These are phyloP conservation scores for Fusarium incarnatum DNA, from an alignment of 2,329 filamentous ascomycete genomes.

Conservation along the genomic window DNA sequence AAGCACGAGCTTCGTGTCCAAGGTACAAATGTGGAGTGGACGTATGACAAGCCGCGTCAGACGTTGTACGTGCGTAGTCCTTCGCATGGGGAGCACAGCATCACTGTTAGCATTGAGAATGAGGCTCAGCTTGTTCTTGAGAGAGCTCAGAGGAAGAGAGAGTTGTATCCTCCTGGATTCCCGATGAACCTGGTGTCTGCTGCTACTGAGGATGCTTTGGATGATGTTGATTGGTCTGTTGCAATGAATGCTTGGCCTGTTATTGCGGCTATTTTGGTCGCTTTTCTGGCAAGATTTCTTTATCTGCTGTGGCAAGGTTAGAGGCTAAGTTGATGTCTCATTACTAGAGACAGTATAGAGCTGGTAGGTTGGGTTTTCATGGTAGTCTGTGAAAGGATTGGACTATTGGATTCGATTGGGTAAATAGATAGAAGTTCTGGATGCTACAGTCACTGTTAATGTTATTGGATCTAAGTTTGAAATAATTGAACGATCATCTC, in stretches of 20 bases:
- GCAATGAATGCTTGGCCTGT: conserved; percentile 6
- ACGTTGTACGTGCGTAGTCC: conserved; percentile 47
- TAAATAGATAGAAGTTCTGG: neutral
- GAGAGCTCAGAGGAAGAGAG: conserved; percentile 16
- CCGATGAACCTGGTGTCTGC: conserved; percentile 29
- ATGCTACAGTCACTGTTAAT: too few relatives aligned
- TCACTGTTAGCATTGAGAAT: conserved; percentile 45
- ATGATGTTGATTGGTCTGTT: conserved; percentile 33
- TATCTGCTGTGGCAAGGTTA: neutral
- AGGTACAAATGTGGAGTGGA: conserved; percentile 49
- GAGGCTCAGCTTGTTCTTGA: conserved; percentile 40
- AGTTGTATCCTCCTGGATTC: conserved; percentile 26
- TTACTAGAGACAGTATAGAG: neutral
- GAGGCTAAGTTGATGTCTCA: neutral
- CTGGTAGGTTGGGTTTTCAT: neutral
- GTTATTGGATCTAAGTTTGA: neutral
- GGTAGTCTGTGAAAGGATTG: neutral
- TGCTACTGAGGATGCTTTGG: conserved; percentile 35
- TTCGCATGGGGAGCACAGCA: conserved; percentile 24
- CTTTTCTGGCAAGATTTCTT: conserved; percentile 8
- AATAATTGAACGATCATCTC: neutral
- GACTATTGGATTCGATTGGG: neutral
- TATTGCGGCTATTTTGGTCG: conserved; percentile 14
- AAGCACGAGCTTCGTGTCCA: conserved; percentile 44
- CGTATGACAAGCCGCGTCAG: conserved; percentile 45